Base-by-base conservation (phyloP, 805 yeast species). In the Ogataea siamensis region DNA sequence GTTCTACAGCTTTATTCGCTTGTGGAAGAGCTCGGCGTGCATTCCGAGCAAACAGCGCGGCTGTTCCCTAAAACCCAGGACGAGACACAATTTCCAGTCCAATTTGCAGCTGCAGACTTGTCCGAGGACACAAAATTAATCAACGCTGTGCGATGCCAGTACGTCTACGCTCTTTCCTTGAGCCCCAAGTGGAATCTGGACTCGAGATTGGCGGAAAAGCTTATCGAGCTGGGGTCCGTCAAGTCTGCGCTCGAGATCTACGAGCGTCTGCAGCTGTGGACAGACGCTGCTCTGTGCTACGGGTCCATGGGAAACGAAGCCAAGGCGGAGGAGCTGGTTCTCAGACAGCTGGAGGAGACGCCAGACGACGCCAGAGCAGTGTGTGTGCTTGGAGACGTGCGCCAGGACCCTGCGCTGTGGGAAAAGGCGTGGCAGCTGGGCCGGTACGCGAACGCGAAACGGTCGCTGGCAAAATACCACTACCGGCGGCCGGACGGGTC, bases 221-320 rank as follows among this genome's bases (percentile, higher is more conserved):
- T 82, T 55, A 76, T 89, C 78, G 79, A 89, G 2, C 59, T 93
- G 29, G 97, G 98, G 28, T 78, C 86, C 13, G 64, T 88, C 35
- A 82, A 80, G 49, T 83, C 95, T 7, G 98, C 99, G 1, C 71
- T 88, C 34, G 95, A 87, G 39, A 85, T 93, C 16, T 93, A 87
- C 59, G 86, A 83, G 54, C 70, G 96, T 44, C 66, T 93, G 37
- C 73, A 78, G 24, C 65, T 87, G 71, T 73, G 78, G 54, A 76
- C 83, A 25, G 97, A 91, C 52, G 84, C 84, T 17, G 98, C 98
- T 0, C 66, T 91, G 39, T 93, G 98, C 67, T 78, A 84, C 51
- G 95, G 95, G 3, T 83, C 95, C 2, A 80, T 79, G 10, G 96
- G 89, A 15, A 78, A 83, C 42, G 86, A 77, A 46, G 61, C 59